phyloP scores from a whole-genome alignment of 805 yeast species.

The Teunomyces stri region DNA sequence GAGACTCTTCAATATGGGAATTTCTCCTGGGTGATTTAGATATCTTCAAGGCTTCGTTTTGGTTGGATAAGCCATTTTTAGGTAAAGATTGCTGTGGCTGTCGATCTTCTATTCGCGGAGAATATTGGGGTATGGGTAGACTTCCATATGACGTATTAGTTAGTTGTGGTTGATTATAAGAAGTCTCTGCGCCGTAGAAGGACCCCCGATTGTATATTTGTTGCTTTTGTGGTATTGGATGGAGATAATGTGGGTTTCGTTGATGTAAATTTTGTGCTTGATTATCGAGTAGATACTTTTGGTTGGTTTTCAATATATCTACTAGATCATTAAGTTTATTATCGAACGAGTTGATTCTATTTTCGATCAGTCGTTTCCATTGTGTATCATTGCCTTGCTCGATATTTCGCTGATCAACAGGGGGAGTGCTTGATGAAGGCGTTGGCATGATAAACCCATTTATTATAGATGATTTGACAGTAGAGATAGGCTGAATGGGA shows the following conservation, averaged over 20 bases:
- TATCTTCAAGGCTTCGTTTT: not conserved
- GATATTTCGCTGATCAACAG: not conserved
- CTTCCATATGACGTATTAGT: not conserved
- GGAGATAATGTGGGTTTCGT: not conserved
- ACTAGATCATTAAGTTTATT: constrained; percentile 37
- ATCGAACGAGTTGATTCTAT: constrained; percentile 35
- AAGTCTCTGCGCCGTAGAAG: not conserved
- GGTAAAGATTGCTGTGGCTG: not conserved
- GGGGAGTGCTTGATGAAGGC: not conserved
- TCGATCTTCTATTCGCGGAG: not conserved
- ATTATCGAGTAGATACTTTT: constrained; percentile 21
- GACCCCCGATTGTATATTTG: not conserved
- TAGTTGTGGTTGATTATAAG: not conserved
- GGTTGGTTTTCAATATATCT: constrained; percentile 32
- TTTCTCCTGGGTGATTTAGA: not conserved
- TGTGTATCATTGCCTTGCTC: constrained; percentile 12
- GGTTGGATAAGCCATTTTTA: not conserved
- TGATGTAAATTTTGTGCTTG: not conserved
- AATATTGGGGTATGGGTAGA: not conserved
- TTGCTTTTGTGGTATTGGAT: constrained; percentile 1
- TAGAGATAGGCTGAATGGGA: constrained; percentile 11
- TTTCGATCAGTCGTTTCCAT: constrained; percentile 38
- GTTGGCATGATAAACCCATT: not conserved
- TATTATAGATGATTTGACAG: not conserved
- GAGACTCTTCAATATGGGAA: not conserved